Evolutionary conservation across 257 asterid genomes (phyloP), one percentile per base, ranked within the genome.

Genomic region (Nicotiana noctiflora): DNA sequence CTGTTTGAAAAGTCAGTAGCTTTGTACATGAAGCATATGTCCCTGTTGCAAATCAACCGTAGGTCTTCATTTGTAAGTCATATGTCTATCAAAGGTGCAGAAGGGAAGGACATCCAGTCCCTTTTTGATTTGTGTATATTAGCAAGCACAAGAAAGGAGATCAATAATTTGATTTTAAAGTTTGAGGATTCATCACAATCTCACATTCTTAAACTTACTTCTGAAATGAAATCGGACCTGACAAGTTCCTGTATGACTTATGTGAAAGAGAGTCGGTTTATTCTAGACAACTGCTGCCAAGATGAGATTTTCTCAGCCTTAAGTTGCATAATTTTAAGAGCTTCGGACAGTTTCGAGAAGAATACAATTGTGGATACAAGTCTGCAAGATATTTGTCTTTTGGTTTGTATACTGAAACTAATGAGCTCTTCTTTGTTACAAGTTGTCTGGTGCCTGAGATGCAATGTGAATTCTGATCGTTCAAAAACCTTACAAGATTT

Each of bases 1-100:
- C 81, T 88, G 78, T 92, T 92, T 85, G 97, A 93, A 86, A 91
- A 77, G 84, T 91, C 98, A 3, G 89, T 92, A 77, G 70, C 55
- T 84, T 85, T 95, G 83, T 95, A 92, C 90, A 82, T 31, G 70
- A 80, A 82, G 52, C 88, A 86, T 83, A 84, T 88, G 88, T 80
- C 90, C 77, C 72, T 23, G 82, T 86, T 85, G 90, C 83, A 84
- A 83, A 84, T 74, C 49, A 89, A 85, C 74, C 65, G 82, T 29
- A 84, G 4, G 63, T 66, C 88, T 65, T 52, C 78, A 78, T 75
- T 80, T 60, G 51, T 72, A 10, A 49, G 70, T 82, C 87, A 81
- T 68, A 52, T 83, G 70, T 85, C 77, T 81, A 70, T 75, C 21
- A 63, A 80, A 64, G 44, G 40, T 75, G 83, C 66, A 15, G 82